Conservation (phyloP, 495 filamentous ascomycete genomes). For the Thozetella sp. region DNA sequence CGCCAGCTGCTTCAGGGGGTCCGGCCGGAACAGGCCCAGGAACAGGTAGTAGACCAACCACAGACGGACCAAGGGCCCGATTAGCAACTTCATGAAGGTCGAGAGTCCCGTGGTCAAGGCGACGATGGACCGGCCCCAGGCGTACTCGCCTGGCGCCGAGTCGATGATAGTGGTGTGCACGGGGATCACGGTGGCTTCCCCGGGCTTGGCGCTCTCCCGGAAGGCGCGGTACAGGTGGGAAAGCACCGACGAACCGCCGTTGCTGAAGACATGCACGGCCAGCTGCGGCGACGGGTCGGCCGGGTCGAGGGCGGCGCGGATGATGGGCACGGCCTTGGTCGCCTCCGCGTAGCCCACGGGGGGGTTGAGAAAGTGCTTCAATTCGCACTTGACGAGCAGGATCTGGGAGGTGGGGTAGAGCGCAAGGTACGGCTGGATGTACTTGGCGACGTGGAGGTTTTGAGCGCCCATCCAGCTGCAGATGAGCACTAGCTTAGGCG, state of each 20-base stretch:
- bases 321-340: not conserved
- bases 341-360: not conserved
- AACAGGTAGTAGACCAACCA: slow-evolving; percentile 28
- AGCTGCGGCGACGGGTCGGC: slow-evolving; percentile 28
- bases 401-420: slow-evolving; percentile 39
- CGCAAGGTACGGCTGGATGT: slow-evolving; percentile 37
- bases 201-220: slow-evolving; percentile 11
- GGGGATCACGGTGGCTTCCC: slow-evolving; percentile 13
- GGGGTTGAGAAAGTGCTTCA: slow-evolving; percentile 24
- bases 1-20: slow-evolving; percentile 22
- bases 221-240: slow-evolving; percentile 20
- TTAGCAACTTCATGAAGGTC: slow-evolving; percentile 9
- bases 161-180: slow-evolving; percentile 36
- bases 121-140: slow-evolving; percentile 19
- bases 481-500: slow-evolving; percentile 41
- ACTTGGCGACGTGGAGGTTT: slow-evolving; percentile 45
- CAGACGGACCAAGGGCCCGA: slow-evolving; percentile 18
- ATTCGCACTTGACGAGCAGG: slow-evolving; percentile 36
- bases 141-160: slow-evolving; percentile 36
- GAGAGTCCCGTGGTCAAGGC: slow-evolving; percentile 27
- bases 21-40: slow-evolving; percentile 13
- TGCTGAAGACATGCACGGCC: slow-evolving; percentile 44
- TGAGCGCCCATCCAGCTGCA: slow-evolving; percentile 46
- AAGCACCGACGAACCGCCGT: slow-evolving; percentile 38
- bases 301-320: slow-evolving; percentile 9